These are phyloP conservation scores for Dioszegia crocea DNA, from an alignment of 768 basidiomycete genomes.

Conservation along the genomic window DNA sequence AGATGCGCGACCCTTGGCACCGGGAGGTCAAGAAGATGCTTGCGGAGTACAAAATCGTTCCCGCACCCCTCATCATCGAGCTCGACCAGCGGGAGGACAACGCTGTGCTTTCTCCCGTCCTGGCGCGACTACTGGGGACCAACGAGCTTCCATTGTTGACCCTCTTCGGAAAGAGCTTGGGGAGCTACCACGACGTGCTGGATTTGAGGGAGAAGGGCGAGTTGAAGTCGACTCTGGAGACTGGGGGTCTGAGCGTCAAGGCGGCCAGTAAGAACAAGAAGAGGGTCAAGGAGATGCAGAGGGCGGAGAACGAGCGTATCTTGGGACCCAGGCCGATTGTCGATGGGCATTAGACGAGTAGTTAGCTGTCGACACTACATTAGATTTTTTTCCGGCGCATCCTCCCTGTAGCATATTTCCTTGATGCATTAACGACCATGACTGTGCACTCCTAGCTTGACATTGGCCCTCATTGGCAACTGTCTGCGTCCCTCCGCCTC, in stretches of 20 bases:
- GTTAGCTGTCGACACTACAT: background rate
- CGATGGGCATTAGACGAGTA: conserved; percentile 5
- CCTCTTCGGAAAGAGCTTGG: conserved; percentile 34
- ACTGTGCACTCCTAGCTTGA: no score
- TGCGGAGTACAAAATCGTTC: conserved; percentile 40
- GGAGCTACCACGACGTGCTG: conserved; percentile 38
- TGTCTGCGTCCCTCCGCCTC: no score
- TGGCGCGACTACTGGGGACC: conserved; percentile 35
- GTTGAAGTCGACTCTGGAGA: conserved; percentile 28
- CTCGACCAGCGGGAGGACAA: conserved; percentile 45
- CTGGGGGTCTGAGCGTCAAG: conserved; percentile 21
- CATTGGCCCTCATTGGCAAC: no score
- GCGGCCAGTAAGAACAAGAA: conserved; percentile 45
- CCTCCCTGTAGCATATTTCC: background rate
- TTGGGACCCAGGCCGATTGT: conserved; percentile 40
- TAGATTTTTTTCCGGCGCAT: background rate
- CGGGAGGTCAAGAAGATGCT: conserved; percentile 46
- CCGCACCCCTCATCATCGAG: conserved; percentile 45
- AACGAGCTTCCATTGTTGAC: conserved; percentile 40
- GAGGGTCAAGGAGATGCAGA: conserved; percentile 40
- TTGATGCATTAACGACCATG: background rate
- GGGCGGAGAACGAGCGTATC: conserved; percentile 45
- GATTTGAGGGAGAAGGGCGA: conserved; percentile 30
- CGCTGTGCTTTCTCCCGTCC: conserved; percentile 30
- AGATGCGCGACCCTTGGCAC: conserved; percentile 49